These are phyloP conservation scores for Eucalyptus lansdowneana DNA, from an alignment of 345 rosid species.

Conservation along the genomic window DNA sequence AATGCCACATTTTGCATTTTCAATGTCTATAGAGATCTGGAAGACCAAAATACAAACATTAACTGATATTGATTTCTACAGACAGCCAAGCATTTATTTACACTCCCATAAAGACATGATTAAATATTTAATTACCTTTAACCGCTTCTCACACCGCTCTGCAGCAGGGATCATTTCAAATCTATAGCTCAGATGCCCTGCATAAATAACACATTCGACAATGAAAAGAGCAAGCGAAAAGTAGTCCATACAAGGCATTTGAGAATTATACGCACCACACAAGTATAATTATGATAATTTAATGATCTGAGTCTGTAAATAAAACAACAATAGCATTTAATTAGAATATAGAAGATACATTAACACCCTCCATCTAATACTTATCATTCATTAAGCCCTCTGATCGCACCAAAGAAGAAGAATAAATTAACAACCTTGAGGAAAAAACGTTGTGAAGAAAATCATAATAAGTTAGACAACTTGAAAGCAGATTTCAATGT, in stretches of 20 bases:
- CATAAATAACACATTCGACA: neutral
- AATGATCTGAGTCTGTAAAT: neutral
- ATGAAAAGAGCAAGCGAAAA: neutral
- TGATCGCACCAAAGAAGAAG: neutral
- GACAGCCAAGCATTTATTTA: neutral
- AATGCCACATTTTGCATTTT: constrained; percentile 82
- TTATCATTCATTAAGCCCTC: neutral
- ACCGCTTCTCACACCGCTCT: constrained; percentile 21
- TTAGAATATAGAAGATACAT: neutral
- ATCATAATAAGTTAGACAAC: neutral
- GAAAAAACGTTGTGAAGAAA: neutral
- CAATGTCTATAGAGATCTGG: constrained; percentile 64
- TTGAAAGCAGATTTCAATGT: neutral
- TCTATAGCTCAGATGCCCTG: constrained; percentile 62
- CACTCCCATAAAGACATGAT: neutral
- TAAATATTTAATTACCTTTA: constrained; percentile 28
- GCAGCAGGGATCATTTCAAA: constrained; percentile 47
- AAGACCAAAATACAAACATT: neutral
- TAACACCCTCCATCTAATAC: neutral
- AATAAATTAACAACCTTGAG: neutral
- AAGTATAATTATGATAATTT: neutral
- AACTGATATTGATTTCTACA: neutral
- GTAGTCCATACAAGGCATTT: neutral
- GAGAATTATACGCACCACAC: neutral
- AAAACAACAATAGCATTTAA: neutral